Evolutionary conservation across 257 asterid species (phyloP).

Genomic region (Knoxia roxburghii): DNA sequence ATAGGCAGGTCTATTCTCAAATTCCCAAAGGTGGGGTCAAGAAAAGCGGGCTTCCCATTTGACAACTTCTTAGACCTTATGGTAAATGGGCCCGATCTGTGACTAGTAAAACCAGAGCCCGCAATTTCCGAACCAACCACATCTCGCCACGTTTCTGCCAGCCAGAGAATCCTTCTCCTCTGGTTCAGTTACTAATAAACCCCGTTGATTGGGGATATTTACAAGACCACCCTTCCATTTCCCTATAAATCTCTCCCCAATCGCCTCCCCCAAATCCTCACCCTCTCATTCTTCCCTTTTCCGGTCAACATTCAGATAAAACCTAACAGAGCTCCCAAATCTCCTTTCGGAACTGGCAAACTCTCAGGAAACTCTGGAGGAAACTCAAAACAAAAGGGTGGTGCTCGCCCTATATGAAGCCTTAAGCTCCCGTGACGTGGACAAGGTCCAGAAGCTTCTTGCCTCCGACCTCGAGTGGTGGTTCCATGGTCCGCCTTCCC

Average conservation of each 20-base stretch:
- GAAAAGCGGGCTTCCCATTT: conserved; percentile 10
- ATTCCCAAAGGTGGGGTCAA: conserved; percentile 6
- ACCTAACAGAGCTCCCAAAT: too few relatives aligned
- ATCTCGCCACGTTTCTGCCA: conserved; percentile 16
- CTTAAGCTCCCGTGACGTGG: conserved; percentile 70
- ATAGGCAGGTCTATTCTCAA: too few relatives aligned
- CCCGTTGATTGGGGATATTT: conserved; percentile 10
- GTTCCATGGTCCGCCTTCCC: conserved; percentile 99
- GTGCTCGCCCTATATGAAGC: conserved; percentile 99
- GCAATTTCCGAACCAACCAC: conserved; percentile 12
- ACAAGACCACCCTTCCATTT: conserved; percentile 7
- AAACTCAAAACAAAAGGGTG: conserved; percentile 67
- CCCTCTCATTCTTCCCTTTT: not conserved
- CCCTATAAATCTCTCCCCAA: conserved; percentile 16
- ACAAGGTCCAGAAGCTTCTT: conserved; percentile 60
- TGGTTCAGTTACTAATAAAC: conserved; percentile 9
- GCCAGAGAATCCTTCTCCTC: not conserved
- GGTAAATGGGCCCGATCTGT: not conserved
- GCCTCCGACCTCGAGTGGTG: conserved; percentile 99
- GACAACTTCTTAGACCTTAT: conserved; percentile 1
- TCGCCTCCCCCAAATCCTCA: not conserved
- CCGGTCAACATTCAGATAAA: too few relatives aligned
- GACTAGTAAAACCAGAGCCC: conserved; percentile 6
- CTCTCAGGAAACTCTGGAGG: conserved; percentile 80
- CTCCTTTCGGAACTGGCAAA: conserved; percentile 68